These are phyloP conservation scores for Candida methanosorbosa DNA, from an alignment of 805 yeast species.

Conservation along the genomic window DNA sequence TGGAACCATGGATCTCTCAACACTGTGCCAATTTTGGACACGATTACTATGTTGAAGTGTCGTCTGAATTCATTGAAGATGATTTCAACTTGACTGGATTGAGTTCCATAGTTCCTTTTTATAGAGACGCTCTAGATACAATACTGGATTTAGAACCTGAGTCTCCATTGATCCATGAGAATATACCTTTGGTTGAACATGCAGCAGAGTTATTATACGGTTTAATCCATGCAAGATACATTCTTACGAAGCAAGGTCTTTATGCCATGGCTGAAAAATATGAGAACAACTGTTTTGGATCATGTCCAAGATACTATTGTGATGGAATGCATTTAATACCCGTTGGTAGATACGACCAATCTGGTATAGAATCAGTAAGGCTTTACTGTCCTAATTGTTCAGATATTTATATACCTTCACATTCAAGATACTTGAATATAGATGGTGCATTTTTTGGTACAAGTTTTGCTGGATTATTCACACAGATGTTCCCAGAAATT, in stretches of 20 bases:
- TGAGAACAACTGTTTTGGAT: slow-evolving; percentile 82
- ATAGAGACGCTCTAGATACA: slow-evolving; percentile 84
- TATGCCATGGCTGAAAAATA: slow-evolving; percentile 91
- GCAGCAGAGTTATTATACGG: slow-evolving; percentile 92
- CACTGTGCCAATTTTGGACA: slow-evolving; percentile 75
- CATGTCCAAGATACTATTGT: slow-evolving; percentile 85
- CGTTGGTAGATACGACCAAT: slow-evolving; percentile 82
- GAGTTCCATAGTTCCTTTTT: slow-evolving; percentile 76
- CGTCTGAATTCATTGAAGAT: slow-evolving; percentile 90
- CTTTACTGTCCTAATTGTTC: slow-evolving; percentile 92
- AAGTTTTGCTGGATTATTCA: slow-evolving; percentile 85
- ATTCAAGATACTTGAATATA: slow-evolving; percentile 76
- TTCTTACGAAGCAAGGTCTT: slow-evolving; percentile 81
- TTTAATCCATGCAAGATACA: slow-evolving; percentile 85
- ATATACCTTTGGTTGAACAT: slow-evolving; percentile 72
- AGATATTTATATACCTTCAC: slow-evolving; percentile 82
- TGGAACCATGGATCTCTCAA: slow-evolving; percentile 75
- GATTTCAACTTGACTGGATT: slow-evolving; percentile 94
- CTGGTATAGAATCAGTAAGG: slow-evolving; percentile 88
- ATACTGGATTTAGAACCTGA: slow-evolving; percentile 79
- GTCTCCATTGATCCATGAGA: slow-evolving; percentile 48
- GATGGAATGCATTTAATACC: slow-evolving; percentile 88
- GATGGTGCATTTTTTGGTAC: slow-evolving; percentile 98
- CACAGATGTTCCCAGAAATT: slow-evolving; percentile 86
- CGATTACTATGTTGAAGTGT: slow-evolving; percentile 86